A percentile compares a stretch with the other conserved stretches of the same genome.
Evolutionary conservation across 1,284 basidiomycete genomes (phyloP).

Genomic region (Wolfiporia cocos): DNA sequence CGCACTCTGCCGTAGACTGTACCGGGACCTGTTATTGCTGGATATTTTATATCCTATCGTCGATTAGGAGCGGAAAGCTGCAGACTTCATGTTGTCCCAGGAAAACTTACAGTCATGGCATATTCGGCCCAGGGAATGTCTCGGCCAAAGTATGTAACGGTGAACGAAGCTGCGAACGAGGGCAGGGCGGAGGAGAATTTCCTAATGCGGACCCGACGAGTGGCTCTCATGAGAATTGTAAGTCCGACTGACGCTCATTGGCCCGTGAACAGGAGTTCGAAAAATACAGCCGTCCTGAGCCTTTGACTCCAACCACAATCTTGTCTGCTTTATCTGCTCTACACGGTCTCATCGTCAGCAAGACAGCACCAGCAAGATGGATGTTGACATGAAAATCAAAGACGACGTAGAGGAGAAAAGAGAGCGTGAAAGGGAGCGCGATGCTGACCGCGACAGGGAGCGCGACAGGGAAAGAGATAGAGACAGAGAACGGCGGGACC

Average conservation of each 20-base stretch:
- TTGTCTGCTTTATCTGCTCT: background rate
- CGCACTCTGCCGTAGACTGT: no score
- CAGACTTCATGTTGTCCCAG: no score
- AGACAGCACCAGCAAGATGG: constrained; percentile 38
- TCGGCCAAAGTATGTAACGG: no score
- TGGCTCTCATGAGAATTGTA: background rate
- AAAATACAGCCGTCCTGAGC: background rate
- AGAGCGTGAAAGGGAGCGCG: constrained; percentile 30
- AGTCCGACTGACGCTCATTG: background rate
- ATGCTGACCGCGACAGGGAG: constrained; percentile 38
- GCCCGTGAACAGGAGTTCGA: background rate
- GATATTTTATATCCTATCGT: no score
- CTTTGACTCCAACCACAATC: constrained; percentile 1
- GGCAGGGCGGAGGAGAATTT: background rate
- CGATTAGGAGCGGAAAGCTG: no score
- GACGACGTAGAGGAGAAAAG: constrained; percentile 58
- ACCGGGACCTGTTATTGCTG: no score
- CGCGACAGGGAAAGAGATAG: constrained; percentile 37
- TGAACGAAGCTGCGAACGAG: no score
- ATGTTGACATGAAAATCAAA: constrained; percentile 73
- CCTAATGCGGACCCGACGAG: background rate
- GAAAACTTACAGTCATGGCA: no score
- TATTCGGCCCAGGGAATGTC: no score
- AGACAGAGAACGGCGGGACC: constrained; percentile 28
- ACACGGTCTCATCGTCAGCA: background rate